These are phyloP conservation scores for Nothophoma quercina DNA, from an alignment of 2,329 filamentous ascomycete species.

Conservation along the genomic window DNA sequence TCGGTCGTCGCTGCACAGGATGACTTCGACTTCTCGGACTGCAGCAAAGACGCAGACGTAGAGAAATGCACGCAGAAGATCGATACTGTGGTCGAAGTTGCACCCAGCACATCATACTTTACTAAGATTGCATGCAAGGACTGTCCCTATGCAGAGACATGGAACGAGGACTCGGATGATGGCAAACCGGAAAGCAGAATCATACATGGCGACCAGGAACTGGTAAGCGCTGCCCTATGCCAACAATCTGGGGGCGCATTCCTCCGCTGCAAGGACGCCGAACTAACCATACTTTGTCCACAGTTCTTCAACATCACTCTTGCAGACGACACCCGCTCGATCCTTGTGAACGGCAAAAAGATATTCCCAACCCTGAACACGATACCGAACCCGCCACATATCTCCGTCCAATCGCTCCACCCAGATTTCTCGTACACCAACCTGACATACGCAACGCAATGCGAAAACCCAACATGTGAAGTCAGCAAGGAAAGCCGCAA, in stretches of 20 bases:
- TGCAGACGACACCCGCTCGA: conserved; percentile 35
- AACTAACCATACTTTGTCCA: background rate
- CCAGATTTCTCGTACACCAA: conserved; percentile 35
- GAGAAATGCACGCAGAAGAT: conserved; percentile 34
- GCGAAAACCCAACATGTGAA: conserved; percentile 29
- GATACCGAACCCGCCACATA: conserved; percentile 31
- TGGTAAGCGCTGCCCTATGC: conserved; percentile 31
- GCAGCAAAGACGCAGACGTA: conserved; percentile 13
- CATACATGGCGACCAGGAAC: conserved; percentile 28
- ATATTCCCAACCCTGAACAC: conserved; percentile 38
- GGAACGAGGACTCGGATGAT: conserved; percentile 2
- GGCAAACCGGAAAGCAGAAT: conserved; percentile 13
- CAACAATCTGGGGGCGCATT: background rate
- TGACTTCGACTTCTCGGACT: conserved; percentile 25
- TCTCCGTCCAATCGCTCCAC: conserved; percentile 28
- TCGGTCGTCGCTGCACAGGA: conserved; percentile 11
- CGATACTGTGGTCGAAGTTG: conserved; percentile 32
- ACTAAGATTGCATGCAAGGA: conserved; percentile 41
- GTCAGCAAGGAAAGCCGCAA: too few relatives aligned
- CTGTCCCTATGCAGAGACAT: conserved; percentile 29
- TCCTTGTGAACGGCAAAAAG: conserved; percentile 35
- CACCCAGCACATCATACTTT: conserved; percentile 37
- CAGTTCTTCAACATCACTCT: conserved; percentile 45
- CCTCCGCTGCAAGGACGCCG: background rate
- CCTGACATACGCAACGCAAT: conserved; percentile 33